Base-by-base conservation (phyloP, 768 basidiomycete genomes). In the Leccinum pellstonianum region DNA sequence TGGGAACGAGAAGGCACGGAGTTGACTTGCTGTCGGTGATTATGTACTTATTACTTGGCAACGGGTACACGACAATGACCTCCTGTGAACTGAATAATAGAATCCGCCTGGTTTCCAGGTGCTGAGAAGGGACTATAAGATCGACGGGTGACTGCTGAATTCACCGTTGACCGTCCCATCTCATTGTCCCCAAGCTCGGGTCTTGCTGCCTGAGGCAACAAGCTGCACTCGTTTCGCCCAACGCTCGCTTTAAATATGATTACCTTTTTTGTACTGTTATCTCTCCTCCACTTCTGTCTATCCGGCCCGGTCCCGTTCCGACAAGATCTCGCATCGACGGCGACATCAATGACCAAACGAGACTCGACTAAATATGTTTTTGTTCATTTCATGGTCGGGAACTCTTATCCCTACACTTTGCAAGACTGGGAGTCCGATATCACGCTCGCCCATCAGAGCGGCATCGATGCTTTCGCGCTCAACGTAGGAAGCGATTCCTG, bases 391-490 rank as follows among this genome's bases (percentile, higher is more conserved):
- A 86, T 86, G 77, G 79, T 74, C 31, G 88, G 88, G 35, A 90
- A 90, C 63, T 79, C 85, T 3, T 87, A 83, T 71, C 81, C 85
- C 2, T 90, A 87, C 70, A 82, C 70, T 3, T 29, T 61, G 29
- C 57, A 69, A 43, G 64, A 66, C 54, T 81, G 82, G 70, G 70
- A 80, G 54, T 81, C 75, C 59, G 80, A 90, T 65, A 82, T 89
- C 23, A 29, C 62, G 3, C 79, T 85, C 15, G 89, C 89, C 0
- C 74, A 81, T 58, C 69, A 77, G 5, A 80, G 77, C 57, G 86
- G 86, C 15, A 81, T 90, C 62, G 87, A 89, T 60, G 87, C 78
- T 1, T 89, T 88, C 70, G 86, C 87, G 1, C 77, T 93, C 57
- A 91, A 91, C 67, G 78, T 87, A 49, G 90, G 90, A 23, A 66